A percentile compares a stretch with the other conserved stretches of the same genome.
Evolutionary conservation across 441 rosid genomes (phyloP).

Genomic region (Arabidopsis hybrid): DNA sequence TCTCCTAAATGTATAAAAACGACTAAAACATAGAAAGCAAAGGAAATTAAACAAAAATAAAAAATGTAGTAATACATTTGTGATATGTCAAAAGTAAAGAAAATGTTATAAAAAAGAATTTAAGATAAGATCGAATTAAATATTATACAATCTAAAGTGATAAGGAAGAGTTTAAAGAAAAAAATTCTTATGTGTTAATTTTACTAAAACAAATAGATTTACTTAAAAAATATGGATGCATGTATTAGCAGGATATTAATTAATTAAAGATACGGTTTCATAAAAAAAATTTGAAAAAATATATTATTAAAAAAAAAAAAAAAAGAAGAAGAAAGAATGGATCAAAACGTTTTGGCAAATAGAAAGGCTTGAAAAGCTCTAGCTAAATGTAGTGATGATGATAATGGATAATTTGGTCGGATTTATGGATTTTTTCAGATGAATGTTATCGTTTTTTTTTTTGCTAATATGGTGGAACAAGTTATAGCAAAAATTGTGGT

Average conservation of each 20-base stretch:
- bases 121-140: neutral
- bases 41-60: neutral
- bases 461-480: neutral
- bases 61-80: neutral
- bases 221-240: neutral
- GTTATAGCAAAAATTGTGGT: neutral
- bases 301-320: neutral
- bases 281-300: neutral
- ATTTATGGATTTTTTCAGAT: neutral
- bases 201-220: neutral
- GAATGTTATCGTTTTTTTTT: neutral
- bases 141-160: neutral
- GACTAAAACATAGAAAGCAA: neutral
- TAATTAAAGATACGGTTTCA: neutral
- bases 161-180: neutral
- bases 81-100: neutral
- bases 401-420: neutral
- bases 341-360: neutral
- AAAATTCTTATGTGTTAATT: neutral
- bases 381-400: no score
- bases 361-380: neutral
- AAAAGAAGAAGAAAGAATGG: neutral
- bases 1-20: neutral
- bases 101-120: neutral
- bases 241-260: neutral